Conservation (phyloP, 352 stramenopile genomes). For the Pythium diclinum region DNA sequence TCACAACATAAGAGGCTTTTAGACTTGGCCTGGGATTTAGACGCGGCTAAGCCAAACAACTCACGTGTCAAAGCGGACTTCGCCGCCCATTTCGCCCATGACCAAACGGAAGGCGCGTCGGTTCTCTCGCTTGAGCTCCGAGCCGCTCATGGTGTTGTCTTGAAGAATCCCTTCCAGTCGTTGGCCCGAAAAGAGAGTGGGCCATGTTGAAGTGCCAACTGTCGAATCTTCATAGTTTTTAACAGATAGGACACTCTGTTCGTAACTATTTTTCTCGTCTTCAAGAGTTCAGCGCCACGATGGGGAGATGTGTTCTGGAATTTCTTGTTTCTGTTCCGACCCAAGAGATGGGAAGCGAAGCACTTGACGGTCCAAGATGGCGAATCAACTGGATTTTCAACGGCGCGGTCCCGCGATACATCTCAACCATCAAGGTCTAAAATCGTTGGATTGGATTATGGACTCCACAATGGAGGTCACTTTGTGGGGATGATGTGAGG, state of each 20-base stretch:
- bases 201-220: slow-evolving; percentile 19
- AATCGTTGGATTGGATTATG: background rate
- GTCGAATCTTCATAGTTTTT: background rate
- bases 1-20: background rate
- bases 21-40: background rate
- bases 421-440: too few species aligned
- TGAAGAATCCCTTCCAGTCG: too few species aligned
- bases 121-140: slow-evolving; percentile 18
- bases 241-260: background rate
- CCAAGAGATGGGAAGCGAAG: background rate
- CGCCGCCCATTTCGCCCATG: slow-evolving; percentile 21
- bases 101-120: slow-evolving; percentile 20
- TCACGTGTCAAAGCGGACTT: slow-evolving; percentile 20
- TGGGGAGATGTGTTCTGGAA: background rate
- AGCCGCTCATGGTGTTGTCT: slow-evolving; percentile 5
- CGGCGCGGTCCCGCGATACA: background rate
- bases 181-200: too few species aligned
- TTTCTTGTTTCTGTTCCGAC: slow-evolving; percentile 1
- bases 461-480: background rate
- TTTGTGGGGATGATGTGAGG: background rate
- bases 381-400: background rate
- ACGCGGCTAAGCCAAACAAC: background rate
- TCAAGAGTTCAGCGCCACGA: background rate
- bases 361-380: background rate
- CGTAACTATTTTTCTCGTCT: background rate